Evolutionary conservation across 148 eudicot species (phyloP).

Genomic region (Chenopodium quinoa): DNA sequence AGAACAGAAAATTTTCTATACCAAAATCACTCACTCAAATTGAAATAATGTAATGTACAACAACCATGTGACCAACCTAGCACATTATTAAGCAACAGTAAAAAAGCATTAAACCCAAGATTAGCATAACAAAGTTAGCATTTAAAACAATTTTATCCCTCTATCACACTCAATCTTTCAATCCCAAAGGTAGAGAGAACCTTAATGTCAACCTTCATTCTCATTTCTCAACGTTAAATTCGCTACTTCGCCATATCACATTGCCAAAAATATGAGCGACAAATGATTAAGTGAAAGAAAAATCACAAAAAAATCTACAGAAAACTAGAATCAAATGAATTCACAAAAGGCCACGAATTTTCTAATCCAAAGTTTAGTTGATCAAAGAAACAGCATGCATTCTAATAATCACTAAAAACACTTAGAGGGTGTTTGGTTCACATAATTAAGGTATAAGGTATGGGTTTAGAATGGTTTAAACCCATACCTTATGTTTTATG

Average conservation of each 20-base stretch:
- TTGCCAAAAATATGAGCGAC: neutral
- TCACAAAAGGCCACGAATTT: too few relatives aligned
- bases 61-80: neutral
- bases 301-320: too few relatives aligned
- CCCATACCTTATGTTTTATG: too few relatives aligned
- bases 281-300: too few relatives aligned
- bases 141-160: neutral
- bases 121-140: neutral
- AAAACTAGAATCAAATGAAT: neutral
- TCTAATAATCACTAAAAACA: too few relatives aligned
- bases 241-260: neutral
- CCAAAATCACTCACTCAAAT: neutral
- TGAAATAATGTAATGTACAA: neutral
- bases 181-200: neutral
- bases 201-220: neutral
- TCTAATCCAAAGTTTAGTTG: too few relatives aligned
- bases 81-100: neutral
- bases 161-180: neutral
- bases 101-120: neutral
- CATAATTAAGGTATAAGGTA: too few relatives aligned
- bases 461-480: too few relatives aligned
- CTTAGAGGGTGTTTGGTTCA: too few relatives aligned
- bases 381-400: too few relatives aligned
- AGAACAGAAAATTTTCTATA: too few relatives aligned
- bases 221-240: neutral